Evolutionary conservation across 345 rosid genomes (phyloP), one percentile per base, ranked within the genome.

Genomic region (Melastoma malabathricum): DNA sequence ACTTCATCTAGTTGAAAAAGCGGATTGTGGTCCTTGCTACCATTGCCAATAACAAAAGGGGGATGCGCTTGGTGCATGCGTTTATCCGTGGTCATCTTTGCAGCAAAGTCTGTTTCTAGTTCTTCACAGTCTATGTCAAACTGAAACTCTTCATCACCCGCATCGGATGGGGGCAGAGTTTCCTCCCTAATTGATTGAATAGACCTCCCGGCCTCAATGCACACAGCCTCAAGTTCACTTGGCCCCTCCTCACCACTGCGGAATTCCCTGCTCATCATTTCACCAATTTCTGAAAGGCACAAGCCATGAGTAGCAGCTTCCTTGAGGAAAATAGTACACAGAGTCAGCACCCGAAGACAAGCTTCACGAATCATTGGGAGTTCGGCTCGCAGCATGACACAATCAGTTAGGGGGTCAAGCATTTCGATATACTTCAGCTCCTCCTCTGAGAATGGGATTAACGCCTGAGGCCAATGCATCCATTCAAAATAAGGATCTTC

Each of bases 381-480:
- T 72, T 84, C 89, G 57, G 54, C 65, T 17, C 82, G 70, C 59
- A 93, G 78, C 94, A 79, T 83, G 13, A 73, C 84, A 55, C 90
- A 85, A 52, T 93, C 99, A 31, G 44, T 59, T 6, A 47, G 13
- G n/a, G 86, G 94, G 63, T 88, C 73, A 44, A 87, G 86, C n/a
- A 58, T 70, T 23, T 68, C 62, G 38, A 92, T 92, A 48, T 88
- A 85, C 18, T 83, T 82, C 48, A 93, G 82, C 68, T 93, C 99
- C 68, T 81, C 97, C 38, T 88, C 99, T 3, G 95, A 81, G 67
- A 93, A 93, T 14, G 99, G 95, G 56, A 93, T 76, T 13, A 97
- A 88, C 12, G 99, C 89, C 62, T 87, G 97, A 44, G 99, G 99
- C 99, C 97, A 93, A 58, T 93, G 99, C 72, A 93, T 85, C 99